Conservation (phyloP, 2,329 filamentous ascomycete genomes). For the Boeremia exigua region DNA sequence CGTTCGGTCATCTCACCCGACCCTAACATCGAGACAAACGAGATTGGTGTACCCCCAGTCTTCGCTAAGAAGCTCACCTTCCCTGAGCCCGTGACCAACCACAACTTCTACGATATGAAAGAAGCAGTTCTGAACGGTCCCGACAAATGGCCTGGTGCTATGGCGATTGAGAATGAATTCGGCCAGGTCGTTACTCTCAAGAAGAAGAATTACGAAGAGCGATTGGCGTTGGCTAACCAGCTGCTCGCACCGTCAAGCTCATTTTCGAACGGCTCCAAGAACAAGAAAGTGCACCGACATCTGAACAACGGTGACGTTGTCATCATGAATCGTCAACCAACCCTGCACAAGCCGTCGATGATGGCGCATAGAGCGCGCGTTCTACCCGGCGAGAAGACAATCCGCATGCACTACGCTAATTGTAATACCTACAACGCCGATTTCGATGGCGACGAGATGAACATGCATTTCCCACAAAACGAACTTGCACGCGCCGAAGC, state of each 20-base stretch:
- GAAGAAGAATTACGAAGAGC: conserved; percentile 86
- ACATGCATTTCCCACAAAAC: conserved; percentile 99
- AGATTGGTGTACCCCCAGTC: conserved; percentile 97
- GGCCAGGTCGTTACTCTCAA: conserved; percentile 88
- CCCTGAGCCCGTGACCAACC: conserved; percentile 94
- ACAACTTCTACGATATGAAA: conserved; percentile 95
- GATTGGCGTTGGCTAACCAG: conserved; percentile 88
- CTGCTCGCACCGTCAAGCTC: conserved; percentile 83
- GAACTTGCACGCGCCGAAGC: conserved; percentile 93
- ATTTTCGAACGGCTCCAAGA: conserved; percentile 75
- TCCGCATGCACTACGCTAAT: conserved; percentile 99
- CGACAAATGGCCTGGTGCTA: conserved; percentile 91
- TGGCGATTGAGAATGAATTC: conserved; percentile 94
- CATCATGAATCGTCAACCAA: conserved; percentile 98
- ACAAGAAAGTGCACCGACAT: conserved; percentile 97
- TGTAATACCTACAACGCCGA: conserved; percentile 99
- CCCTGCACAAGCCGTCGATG: conserved; percentile 97
- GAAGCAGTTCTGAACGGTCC: conserved; percentile 95
- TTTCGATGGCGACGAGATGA: conserved; percentile 99
- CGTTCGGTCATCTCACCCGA: conserved; percentile 98
- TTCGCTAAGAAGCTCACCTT: conserved; percentile 97
- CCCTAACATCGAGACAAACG: conserved; percentile 98
- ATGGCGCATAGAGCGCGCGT: conserved; percentile 97
- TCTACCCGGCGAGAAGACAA: conserved; percentile 91
- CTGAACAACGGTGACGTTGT: conserved; percentile 96